Evolutionary conservation across 2,329 filamentous ascomycete genomes (phyloP), one percentile per base, ranked within the genome.

Genomic region (Onygena corvina): DNA sequence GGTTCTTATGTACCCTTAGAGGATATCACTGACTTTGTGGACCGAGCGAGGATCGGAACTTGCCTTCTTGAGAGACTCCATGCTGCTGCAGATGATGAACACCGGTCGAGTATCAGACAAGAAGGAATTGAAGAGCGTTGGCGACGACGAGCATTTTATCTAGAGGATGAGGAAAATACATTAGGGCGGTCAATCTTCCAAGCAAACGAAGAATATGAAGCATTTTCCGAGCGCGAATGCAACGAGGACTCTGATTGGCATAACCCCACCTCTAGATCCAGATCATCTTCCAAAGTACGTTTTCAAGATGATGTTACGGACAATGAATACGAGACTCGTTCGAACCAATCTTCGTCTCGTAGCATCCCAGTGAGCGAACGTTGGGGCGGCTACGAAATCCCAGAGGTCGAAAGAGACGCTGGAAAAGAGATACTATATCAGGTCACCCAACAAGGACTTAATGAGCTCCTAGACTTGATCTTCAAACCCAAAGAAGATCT

Each of bases 381-480:
- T 50, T 87, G 82, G 81, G 83, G 82, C 45, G 83, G 83, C 14
- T 82, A 86, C 64, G 84, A 87, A 47, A 81, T 93, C 12, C 84
- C 85, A 0, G 80, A 85, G 56, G 81, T 83, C 0, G 88, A 94
- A 63, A 77, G 76, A 52, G 88, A 94, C 62, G 81, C 86, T 4
- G 87, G 86, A 31, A 86, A 84, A 57, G 87, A 96, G 61, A 84
- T 95, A 3, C 71, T 96, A 1, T 95, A 94, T 60, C 86, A 94
- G 63, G 81, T 93, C 27, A 88, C 86, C 0, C 88, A 95, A 64
- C 84, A 94, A 64, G 84, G 87, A 0, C 86, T 94, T 68, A 95
- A 96, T 60, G 88, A 96, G 66, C 72, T 96, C 1, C 76, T 98
- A 0, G 86, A 96, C 60, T 76, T 81, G 1, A 73, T 98, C 0